Base-by-base conservation (phyloP, 345 rosid genomes). In the Pseudoturritis turrita region DNA sequence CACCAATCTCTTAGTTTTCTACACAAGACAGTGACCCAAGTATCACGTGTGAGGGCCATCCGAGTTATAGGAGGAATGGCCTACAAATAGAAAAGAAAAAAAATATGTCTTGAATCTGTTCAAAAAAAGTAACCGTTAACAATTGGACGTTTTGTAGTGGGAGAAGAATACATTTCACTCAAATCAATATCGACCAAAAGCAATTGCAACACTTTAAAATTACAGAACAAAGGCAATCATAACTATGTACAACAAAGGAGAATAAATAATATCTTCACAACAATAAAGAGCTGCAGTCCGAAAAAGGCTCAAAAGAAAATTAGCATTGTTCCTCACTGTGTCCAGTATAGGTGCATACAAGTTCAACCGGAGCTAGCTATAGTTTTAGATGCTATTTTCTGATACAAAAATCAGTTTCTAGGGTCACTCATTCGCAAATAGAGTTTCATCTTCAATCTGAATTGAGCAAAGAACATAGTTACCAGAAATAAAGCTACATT, bases 1-100 rank as follows among this genome's bases (percentile, higher is more conserved):
- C 98, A 93, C 91, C 98, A 90, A 84, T 90, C 87, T 82, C 92
- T 84, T 75, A 93, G 69, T 80, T 93, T 93, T 84, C 89, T 83
- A 86, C 96, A 90, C 77, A 93, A 83, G 64, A 90, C 92, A 39
- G 98, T 93, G 75, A 93, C 72, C 98, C 98, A 93, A 28, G 96
- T 90, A 84, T 87, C 97, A 10, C 85, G 97, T 54, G 95, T 93
- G 46, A 90, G 97, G 66, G 96, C 91, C 90, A 85, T 84, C 67
- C 98, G 82, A 36, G 92, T 82, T 70, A 89, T 51, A 18, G 97
- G 97, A 81, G 97, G 96, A 56, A 91, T 87, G 51, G 89, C 91
- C 97, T 91, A 68, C 62, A 77, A 61, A 19, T 4, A 11, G 44
- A 43, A 70, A 40, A 55, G 22, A 13, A 10, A 37, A 37, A 37